A percentile compares a stretch with the other conserved stretches of the same genome.
These are phyloP conservation scores for Solioccasus polychromus DNA, from an alignment of 768 basidiomycete species.

Conservation along the genomic window DNA sequence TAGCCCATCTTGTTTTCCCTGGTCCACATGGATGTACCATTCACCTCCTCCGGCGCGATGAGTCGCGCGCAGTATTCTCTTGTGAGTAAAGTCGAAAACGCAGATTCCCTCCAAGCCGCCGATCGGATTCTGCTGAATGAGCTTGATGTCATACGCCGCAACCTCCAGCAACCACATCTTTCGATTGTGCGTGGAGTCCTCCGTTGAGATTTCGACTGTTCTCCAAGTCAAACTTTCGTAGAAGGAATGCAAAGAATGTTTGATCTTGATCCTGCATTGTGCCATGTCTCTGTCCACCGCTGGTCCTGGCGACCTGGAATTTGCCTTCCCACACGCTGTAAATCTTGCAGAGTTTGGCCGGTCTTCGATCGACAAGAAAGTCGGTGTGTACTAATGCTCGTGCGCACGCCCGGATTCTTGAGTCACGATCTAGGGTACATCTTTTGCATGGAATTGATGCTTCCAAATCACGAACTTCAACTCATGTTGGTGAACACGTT, in stretches of 20 bases:
- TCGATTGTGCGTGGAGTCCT: slow-evolving; percentile 48
- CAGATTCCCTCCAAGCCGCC: slow-evolving; percentile 51
- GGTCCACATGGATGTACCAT: slow-evolving; percentile 69
- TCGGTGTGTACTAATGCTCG: slow-evolving; percentile 42
- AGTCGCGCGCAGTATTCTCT: slow-evolving; percentile 74
- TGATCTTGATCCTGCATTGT: slow-evolving; percentile 73
- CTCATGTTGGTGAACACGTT: slow-evolving; percentile 86
- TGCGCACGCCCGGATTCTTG: neutral
- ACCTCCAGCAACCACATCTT: slow-evolving; percentile 47
- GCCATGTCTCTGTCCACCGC: slow-evolving; percentile 46
- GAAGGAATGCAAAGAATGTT: slow-evolving; percentile 62
- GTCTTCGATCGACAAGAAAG: slow-evolving; percentile 60
- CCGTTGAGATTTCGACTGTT: slow-evolving; percentile 1
- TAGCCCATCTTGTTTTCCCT: neutral
- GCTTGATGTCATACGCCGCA: slow-evolving; percentile 52
- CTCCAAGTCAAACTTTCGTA: slow-evolving; percentile 27
- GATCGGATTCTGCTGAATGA: slow-evolving; percentile 62
- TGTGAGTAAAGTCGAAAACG: slow-evolving; percentile 68
- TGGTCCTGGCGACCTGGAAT: slow-evolving; percentile 50
- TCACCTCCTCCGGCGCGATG: slow-evolving; percentile 73
- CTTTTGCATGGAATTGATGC: slow-evolving; percentile 75
- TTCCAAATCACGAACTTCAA: slow-evolving; percentile 61
- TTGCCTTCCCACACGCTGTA: slow-evolving; percentile 74
- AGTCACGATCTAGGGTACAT: slow-evolving; percentile 56
- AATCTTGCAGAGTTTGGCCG: slow-evolving; percentile 71